Base-by-base conservation (phyloP, 805 yeast genomes). In the Wickerhamomyces mucosus region DNA sequence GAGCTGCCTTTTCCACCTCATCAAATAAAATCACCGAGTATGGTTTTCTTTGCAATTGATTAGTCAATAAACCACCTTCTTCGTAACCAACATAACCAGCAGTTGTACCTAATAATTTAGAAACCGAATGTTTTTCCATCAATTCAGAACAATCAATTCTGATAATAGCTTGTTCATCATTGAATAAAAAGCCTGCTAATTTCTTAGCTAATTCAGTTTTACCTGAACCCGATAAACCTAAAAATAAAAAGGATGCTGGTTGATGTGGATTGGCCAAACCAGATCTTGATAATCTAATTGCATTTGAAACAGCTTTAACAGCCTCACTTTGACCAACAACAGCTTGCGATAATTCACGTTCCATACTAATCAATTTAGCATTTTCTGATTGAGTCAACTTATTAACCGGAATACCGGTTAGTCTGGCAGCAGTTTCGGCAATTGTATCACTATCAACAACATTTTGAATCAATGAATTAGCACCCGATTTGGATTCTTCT, bases 1-100 rank as follows among this genome's bases (percentile, higher is more conserved):
- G 98, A 6, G 95, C 95, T 13, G 98, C 98, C 60, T 92, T 92
- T 55, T 92, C 98, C 35, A 92, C 95, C 63, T 92, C 98, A 60
- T 92, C 98, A 51, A 92, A 92, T 39, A 92, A 67, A 25, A 92
- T 69, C n/a, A 92, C 98, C 6, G 96, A 84, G 61, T 92, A 92
- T 35, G 98, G 98, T 39, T 80, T 78, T 51, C 96, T 73, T 39
- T 84, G 70, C 35, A 92, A 67, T 42, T 92, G 95, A 49, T 92
- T 94, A 6, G 98, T 92, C 44, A 92, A 69, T 46, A 89, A 72
- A 43, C 98, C 98, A 56, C 98, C 98, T 57, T 92, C 96, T 55
- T 88, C 96, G 56, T 82, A 94, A 24, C 98, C 98, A 46, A 92
- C 81, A 48, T 82, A 81, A 48, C 98, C 98, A 1, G 97, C 96